phyloP scores from a whole-genome alignment of 352 stramenopile genomes.

The Globisporangium solare region DNA sequence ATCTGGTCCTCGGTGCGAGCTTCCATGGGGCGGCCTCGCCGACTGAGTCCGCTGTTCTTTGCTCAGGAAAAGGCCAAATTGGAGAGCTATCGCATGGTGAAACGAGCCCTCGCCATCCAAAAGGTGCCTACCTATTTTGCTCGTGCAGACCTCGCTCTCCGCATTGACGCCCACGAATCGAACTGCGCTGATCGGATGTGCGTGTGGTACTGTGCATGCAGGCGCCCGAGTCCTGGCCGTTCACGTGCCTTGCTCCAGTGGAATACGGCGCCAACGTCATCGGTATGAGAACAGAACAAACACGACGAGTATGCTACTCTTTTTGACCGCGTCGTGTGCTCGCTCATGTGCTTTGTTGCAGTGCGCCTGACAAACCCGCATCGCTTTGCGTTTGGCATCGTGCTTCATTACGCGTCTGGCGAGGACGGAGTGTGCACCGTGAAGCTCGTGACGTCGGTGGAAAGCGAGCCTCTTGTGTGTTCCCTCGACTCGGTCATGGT shows the following conservation, averaged over 20 bases:
- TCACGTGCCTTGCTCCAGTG: slow-evolving; percentile 14
- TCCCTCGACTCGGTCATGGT: slow-evolving; percentile 56
- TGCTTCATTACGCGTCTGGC: slow-evolving; percentile 21
- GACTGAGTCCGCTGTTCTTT: slow-evolving; percentile 65
- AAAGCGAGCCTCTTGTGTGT: slow-evolving; percentile 27
- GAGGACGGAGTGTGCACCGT: slow-evolving; percentile 30
- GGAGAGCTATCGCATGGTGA: slow-evolving; percentile 44
- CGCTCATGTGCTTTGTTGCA: slow-evolving; percentile 4
- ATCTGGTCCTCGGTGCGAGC: slow-evolving; percentile 73
- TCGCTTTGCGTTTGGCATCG: slow-evolving; percentile 31
- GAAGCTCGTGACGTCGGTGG: slow-evolving; percentile 19
- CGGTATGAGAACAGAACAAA: slow-evolving; percentile 12
- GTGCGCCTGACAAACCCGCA: slow-evolving; percentile 33
- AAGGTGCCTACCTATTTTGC: slow-evolving; percentile 12
- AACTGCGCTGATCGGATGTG: neutral
- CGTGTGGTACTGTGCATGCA: neutral
- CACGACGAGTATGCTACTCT: neutral
- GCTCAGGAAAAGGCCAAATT: slow-evolving; percentile 65
- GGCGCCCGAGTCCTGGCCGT: slow-evolving; percentile 13
- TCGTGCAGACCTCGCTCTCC: slow-evolving; percentile 10
- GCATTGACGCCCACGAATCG: too few species aligned
- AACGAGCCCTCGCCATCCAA: slow-evolving; percentile 17
- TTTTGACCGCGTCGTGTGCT: neutral
- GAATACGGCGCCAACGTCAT: slow-evolving; percentile 22
- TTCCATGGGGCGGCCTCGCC: slow-evolving; percentile 68